Conservation (phyloP, 495 filamentous ascomycete genomes). For the Ramalina intermedia region DNA sequence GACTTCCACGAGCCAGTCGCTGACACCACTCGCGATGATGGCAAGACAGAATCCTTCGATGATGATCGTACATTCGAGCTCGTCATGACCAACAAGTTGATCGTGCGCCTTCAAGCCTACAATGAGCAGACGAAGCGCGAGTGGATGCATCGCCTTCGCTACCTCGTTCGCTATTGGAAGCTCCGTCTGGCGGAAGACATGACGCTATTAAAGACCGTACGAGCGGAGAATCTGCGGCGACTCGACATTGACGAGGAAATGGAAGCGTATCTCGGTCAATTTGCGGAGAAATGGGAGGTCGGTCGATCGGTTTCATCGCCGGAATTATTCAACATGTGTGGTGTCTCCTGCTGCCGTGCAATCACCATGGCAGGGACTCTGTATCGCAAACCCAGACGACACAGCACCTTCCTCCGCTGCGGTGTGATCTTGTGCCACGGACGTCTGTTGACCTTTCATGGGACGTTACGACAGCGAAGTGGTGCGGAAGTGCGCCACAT, state of each 20-base stretch:
- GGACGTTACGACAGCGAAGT: constrained; percentile 38
- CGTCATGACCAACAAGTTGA: constrained; percentile 44
- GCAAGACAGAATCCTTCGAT: constrained; percentile 35
- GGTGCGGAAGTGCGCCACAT: constrained; percentile 46
- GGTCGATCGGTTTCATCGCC: constrained; percentile 49
- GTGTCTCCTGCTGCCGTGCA: constrained; percentile 47
- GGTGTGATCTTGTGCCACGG: constrained; percentile 50
- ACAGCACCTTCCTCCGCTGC: constrained; percentile 46
- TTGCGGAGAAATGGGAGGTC: constrained; percentile 62
- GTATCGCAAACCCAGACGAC: constrained; percentile 52
- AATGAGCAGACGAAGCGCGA: constrained; percentile 41
- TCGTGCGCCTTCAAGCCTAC: constrained; percentile 54
- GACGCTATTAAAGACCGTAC: constrained; percentile 37
- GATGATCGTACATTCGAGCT: constrained; percentile 52
- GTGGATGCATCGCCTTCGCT: constrained; percentile 48
- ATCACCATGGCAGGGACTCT: constrained; percentile 53
- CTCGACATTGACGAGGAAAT: constrained; percentile 57
- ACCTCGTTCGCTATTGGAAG: constrained; percentile 53
- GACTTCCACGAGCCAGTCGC: constrained; percentile 33
- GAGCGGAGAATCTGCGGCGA: constrained; percentile 44
- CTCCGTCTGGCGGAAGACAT: constrained; percentile 41
- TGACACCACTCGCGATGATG: constrained; percentile 37
- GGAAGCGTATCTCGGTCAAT: constrained; percentile 55
- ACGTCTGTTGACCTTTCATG: constrained; percentile 49
- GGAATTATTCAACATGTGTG: constrained; percentile 56